Evolutionary conservation across 441 rosid species (phyloP), one percentile per base, ranked within the genome.

Genomic region (Capsella rubella): DNA sequence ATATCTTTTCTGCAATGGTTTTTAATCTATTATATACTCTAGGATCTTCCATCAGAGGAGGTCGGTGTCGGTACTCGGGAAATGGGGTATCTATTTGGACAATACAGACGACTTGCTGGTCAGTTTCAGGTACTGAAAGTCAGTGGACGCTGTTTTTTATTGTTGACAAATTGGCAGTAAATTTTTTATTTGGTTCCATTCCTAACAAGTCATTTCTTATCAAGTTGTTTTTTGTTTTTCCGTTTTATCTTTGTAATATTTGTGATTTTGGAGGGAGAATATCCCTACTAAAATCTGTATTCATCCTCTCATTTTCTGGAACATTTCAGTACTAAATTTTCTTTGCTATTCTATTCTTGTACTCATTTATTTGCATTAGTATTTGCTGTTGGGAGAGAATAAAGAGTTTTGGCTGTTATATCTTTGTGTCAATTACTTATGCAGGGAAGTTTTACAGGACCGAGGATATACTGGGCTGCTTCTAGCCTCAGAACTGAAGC

Each of bases 361-460:
- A 50, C 8, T 58, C 37, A 46, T 29, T 8, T 56, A 37, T 50
- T 51, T 45, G 47, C 42, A 47, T 64, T 47, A 66, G 2, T 27
- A 14, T 59, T 50, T 60, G 6, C 39, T 65, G 28, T 56, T 63
- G 76, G 53, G 72, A 71, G 66, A 56, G 54, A 63, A 71, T 77
- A 56, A 53, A 76, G 35, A 67, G 64, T 68, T 67, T 77, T 78
- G 62, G 82, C 56, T 79, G 76, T 71, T 79, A 43, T 79, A 74
- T 68, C 84, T 86, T 83, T 78, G 81, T 84, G 74, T 81, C 67
- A 70, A 73, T 85, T 77, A 82, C 93, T 84, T 86, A 81, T 91
- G 96, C 98, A 95, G 98, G 99, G 99, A 86, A 96, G 98, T 86
- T 96, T 90, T 87, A 87, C 97, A 83, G 98, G 97, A 81, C 97